Evolutionary conservation across 106 monocot genomes (phyloP), one percentile per base, ranked within the genome.

Genomic region (Dendrobium chrysotoxum): DNA sequence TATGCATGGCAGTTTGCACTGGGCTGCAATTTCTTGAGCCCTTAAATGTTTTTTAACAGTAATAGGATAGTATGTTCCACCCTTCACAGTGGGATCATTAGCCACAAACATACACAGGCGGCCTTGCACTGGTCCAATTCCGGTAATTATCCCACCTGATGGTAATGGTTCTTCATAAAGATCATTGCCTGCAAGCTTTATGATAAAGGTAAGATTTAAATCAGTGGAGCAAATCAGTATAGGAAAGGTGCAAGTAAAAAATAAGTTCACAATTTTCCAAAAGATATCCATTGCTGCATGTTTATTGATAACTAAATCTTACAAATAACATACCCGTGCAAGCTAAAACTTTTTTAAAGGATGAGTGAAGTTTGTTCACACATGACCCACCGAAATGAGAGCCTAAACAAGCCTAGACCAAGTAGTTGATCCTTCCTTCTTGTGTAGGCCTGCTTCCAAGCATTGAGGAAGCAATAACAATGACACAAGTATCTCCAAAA

Each of bases 41-140:
- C 99, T 87, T 28, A 99, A 86, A 86, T 99, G 99, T 79, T 99
- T 99, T 79, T 99, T 99, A 7, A 99, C 95, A 79, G 99, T 95
- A 42, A 98, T 87, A 70, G 98, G 98, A 84, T 98, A 98, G 71
- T 95, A 99, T 70, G 99, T 99, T 18, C 99, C 99, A 9, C 99
- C 99, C 82, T 99, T 99, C 21, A 90, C 93, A 40, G 95, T 99
- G 28, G 99, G 99, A 82, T 99, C 99, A 84, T 99, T 99, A 67
- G 99, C 99, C 45, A 99, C 92, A 82, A 99, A 93, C 91, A 99
- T 91, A 80, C 99, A 99, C 38, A 99, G 71, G 2, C 91, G 91
- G 12, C 93, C 95, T 79, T 99, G 91, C 17, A 99, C 90, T 0
- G 90, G 88, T 57, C 95, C 99, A 84, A 99, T 95, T 82, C 99